Evolutionary conservation across 192 early-diverging fungal genomes (phyloP).

Genomic region (Neocallimastix lanati): DNA sequence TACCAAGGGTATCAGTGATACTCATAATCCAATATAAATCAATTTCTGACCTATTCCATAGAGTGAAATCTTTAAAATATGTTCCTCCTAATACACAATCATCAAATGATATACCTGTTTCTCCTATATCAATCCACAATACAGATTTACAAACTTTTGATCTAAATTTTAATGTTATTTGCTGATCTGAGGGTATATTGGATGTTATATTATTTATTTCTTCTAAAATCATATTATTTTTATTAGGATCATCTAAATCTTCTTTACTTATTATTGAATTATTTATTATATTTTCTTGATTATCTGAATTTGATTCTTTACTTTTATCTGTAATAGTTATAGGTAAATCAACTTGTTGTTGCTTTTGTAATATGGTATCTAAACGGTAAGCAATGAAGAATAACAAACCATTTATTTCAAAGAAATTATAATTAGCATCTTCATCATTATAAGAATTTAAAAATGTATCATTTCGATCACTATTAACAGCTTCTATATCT

Average conservation of each 20-base stretch:
- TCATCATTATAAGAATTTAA: background rate
- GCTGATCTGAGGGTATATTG: conserved; percentile 18
- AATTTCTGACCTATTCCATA: conserved; percentile 79
- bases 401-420: conserved; percentile 49
- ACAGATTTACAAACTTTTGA: conserved; percentile 76
- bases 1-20: background rate
- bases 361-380: background rate
- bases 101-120: conserved; percentile 82
- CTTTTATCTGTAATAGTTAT: background rate
- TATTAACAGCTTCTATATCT: background rate
- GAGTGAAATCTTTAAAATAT: conserved; percentile 77
- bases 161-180: conserved; percentile 52
- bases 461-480: background rate
- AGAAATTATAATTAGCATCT: conserved; percentile 43
- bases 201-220: background rate
- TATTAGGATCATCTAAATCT: no score
- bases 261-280: no score
- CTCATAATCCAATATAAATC: conserved; percentile 65
- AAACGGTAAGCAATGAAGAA: conserved; percentile 11
- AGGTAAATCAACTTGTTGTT: background rate
- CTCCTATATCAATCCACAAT: conserved; percentile 77
- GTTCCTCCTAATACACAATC: conserved; percentile 77
- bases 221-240: no score
- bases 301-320: background rate
- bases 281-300: no score